Evolutionary conservation across 331 rosid species (phyloP), one percentile per base, ranked within the genome.

Genomic region (Spiraea crenata): DNA sequence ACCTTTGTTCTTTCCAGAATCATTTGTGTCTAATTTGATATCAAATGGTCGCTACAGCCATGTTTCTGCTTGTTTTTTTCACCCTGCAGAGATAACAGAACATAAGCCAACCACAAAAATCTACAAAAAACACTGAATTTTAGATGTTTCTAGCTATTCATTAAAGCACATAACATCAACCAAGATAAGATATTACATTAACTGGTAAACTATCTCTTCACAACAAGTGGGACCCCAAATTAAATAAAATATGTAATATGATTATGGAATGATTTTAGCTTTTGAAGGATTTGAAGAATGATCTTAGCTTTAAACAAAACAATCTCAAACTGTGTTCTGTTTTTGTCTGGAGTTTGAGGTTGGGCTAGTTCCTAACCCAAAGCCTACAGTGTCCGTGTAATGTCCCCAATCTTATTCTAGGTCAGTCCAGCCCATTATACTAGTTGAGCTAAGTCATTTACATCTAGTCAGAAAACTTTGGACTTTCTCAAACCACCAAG

Each of bases 1-100:
- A 7, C 98, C 98, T 80, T 95, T 95, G 84, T 95, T 91, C 57
- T 87, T 89, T 48, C 96, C 99, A 52, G 58, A 81, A 48, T 91
- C 99, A 69, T 95, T 98, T 0, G 96, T 89, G 84, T 95, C 91
- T 63, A 95, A 86, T 81, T 89, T 95, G 65, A 95, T 87, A 75
- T 95, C 91, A 81, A 83, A 95, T 52, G 99, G 78, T 95, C 99
- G 79, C 89, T 91, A 77, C 91, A 95, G 9, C 99, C 99, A 76
- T 97, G 89, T 81, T 95, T 95, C 80, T 95, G 99, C 76, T 95
- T 95, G 82, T 91, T 95, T 79, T 96, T 91, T 79, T 95, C 99
- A 81, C 91, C 96, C 99, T 95, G 70, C 37, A 74, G 25, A 56
- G 57, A 48, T 45, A 44, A 45, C 49, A 10, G 39, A 25, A 45